These are phyloP conservation scores for Fusarium xyrophilum DNA, from an alignment of 2,329 filamentous ascomycete genomes.

Conservation along the genomic window DNA sequence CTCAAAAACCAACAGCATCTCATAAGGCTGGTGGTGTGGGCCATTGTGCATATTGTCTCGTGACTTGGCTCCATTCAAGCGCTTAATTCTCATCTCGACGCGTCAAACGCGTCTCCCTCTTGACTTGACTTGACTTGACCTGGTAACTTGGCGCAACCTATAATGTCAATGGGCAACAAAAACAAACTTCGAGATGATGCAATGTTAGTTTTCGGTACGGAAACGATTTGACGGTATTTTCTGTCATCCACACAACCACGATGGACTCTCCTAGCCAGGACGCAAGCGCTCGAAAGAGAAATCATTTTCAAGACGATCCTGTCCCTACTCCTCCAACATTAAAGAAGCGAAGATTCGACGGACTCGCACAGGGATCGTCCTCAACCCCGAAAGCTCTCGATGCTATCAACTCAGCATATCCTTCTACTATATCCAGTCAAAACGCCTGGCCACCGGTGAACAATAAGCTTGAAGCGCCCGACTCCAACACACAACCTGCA, in stretches of 20 bases:
- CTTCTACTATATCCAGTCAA: slow-evolving; percentile 39
- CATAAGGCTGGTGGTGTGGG: slow-evolving; percentile 14
- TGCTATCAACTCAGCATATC: slow-evolving; percentile 45
- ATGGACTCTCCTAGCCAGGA: slow-evolving; percentile 41
- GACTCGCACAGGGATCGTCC: slow-evolving; percentile 34
- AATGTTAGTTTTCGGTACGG: slow-evolving; percentile 14
- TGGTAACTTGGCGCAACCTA: slow-evolving; percentile 1
- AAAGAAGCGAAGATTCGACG: slow-evolving; percentile 46
- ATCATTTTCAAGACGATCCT: slow-evolving; percentile 33
- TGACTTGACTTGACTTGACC: slow-evolving; percentile 8
- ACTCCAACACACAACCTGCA: not conserved
- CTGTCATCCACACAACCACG: not conserved
- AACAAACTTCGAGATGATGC: slow-evolving; percentile 20
- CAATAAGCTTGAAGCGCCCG: not conserved
- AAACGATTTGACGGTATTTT: slow-evolving; percentile 4
- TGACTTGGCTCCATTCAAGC: slow-evolving; percentile 3
- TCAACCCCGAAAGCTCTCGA: slow-evolving; percentile 44
- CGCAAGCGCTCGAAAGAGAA: slow-evolving; percentile 37
- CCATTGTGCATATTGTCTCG: slow-evolving; percentile 6
- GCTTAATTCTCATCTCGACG: slow-evolving; percentile 30
- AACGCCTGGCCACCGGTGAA: slow-evolving; percentile 19
- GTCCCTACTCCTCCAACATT: slow-evolving; percentile 39
- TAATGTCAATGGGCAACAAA: slow-evolving; percentile 11
- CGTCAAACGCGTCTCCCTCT: slow-evolving; percentile 40
- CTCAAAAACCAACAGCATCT: not conserved